These are phyloP conservation scores for Schizopora paradoxa DNA, from an alignment of 1,284 basidiomycete genomes.

Conservation along the genomic window DNA sequence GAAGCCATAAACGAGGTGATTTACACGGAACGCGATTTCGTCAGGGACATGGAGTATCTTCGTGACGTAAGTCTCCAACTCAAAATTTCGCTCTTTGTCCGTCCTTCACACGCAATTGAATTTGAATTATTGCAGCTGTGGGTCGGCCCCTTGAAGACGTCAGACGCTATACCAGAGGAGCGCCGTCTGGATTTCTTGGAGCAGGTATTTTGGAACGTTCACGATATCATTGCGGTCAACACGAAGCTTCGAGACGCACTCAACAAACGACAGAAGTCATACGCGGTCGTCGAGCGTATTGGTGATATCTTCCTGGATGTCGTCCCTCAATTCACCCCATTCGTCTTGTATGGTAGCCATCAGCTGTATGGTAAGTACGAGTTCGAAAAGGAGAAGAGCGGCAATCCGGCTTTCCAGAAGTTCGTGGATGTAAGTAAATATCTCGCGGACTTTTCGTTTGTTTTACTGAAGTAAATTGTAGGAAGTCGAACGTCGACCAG, in stretches of 20 bases:
- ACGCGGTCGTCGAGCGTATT: conserved; percentile 87
- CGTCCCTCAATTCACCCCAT: conserved; percentile 87
- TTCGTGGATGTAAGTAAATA: conserved; percentile 84
- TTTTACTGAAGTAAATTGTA: conserved; percentile 27
- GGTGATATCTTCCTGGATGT: conserved; percentile 90
- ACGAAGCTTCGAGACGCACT: conserved; percentile 87
- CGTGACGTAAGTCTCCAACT: conserved; percentile 66
- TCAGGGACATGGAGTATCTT: conserved; percentile 96
- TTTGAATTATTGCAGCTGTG: conserved; percentile 55
- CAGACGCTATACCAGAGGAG: conserved; percentile 72
- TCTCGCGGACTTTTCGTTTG: conserved; percentile 2
- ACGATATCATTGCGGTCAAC: conserved; percentile 92
- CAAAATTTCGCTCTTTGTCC: conserved; percentile 1
- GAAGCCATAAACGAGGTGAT: conserved; percentile 99
- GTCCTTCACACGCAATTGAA: conserved; percentile 4
- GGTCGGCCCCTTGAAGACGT: conserved; percentile 81
- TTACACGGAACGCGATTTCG: conserved; percentile 97
- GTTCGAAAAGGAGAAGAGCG: conserved; percentile 96
- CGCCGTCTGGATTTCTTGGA: conserved; percentile 85
- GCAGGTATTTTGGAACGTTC: conserved; percentile 98
- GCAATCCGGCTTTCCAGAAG: conserved; percentile 89
- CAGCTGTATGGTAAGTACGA: conserved; percentile 98
- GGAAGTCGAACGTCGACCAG: conserved; percentile 88
- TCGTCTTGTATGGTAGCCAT: conserved; percentile 94
- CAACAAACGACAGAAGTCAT: conserved; percentile 91